Percentiles rank a stretch among this genome's conserved stretches.
Evolutionary conservation across 139 green algal genomes (phyloP).

Genomic region (Auxenochlorella pyrenoidosa): DNA sequence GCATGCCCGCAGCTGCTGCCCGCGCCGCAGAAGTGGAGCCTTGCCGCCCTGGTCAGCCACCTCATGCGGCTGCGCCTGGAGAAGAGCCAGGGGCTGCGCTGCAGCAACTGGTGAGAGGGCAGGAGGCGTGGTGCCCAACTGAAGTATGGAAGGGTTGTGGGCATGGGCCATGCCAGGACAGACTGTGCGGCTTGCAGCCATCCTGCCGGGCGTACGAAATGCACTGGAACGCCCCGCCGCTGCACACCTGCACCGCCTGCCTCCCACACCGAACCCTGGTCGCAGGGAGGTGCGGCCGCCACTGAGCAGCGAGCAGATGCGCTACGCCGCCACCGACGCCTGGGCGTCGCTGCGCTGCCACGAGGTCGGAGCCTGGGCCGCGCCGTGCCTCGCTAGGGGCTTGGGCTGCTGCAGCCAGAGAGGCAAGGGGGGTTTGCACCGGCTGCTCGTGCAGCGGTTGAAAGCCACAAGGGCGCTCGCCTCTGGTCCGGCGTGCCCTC

Average conservation of each 20-base stretch:
- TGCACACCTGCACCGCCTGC: too few species aligned
- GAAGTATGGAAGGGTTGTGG: too few species aligned
- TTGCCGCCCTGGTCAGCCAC: constrained; percentile 41
- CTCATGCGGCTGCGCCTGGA: constrained; percentile 38
- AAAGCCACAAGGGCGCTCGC: not conserved
- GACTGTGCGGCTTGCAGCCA: too few species aligned
- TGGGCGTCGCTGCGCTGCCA: constrained; percentile 50
- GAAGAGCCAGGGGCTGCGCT: constrained; percentile 48
- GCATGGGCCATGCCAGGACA: too few species aligned
- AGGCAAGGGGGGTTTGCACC: too few species aligned
- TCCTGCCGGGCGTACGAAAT: too few species aligned
- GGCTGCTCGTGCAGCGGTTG: not conserved
- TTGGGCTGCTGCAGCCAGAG: not conserved
- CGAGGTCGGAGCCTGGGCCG: constrained; percentile 16
- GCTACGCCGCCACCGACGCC: constrained; percentile 63
- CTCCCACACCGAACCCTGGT: too few species aligned
- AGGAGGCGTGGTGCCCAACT: too few species aligned
- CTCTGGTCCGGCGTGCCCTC: too few species aligned
- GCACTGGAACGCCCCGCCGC: too few species aligned
- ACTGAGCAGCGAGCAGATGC: constrained; percentile 40
- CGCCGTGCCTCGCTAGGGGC: not conserved
- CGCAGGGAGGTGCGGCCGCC: constrained; percentile 20
- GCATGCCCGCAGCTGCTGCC: not conserved
- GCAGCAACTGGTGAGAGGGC: constrained; percentile 54
- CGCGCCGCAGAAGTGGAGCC: constrained; percentile 47